These are phyloP conservation scores for Neonothopanus nambi DNA, from an alignment of 1,284 basidiomycete species.

Conservation along the genomic window DNA sequence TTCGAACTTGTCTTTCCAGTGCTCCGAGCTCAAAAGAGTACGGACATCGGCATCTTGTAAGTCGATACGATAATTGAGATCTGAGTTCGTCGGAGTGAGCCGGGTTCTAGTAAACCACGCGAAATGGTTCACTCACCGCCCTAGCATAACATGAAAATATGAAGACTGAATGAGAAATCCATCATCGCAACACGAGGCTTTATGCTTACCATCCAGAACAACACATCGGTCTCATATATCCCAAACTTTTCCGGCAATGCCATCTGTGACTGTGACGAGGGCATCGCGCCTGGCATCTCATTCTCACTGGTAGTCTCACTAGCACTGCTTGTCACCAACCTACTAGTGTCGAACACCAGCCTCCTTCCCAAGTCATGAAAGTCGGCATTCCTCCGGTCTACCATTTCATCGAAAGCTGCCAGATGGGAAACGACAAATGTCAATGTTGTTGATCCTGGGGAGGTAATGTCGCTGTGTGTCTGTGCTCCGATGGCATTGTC, in stretches of 20 bases:
- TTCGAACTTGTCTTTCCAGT: conserved; percentile 42
- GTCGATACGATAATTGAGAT: conserved; percentile 75
- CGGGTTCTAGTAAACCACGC: background rate
- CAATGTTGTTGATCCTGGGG: conserved; percentile 44
- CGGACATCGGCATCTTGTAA: conserved; percentile 63
- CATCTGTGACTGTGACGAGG: background rate
- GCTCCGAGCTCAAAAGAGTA: conserved; percentile 43
- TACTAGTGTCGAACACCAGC: conserved; percentile 41
- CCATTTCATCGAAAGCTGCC: conserved; percentile 79
- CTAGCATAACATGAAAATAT: conserved; percentile 38
- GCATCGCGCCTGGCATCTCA: background rate
- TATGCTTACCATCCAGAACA: conserved; percentile 73
- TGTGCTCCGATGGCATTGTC: background rate
- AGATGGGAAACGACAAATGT: conserved; percentile 79
- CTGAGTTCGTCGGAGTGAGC: conserved; percentile 34
- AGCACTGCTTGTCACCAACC: conserved; percentile 20
- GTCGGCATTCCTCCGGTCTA: conserved; percentile 66
- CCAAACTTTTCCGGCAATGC: conserved; percentile 27
- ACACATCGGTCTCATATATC: conserved; percentile 60
- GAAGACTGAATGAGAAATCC: conserved; percentile 2
- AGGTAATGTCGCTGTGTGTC: conserved; percentile 6
- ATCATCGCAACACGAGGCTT: conserved; percentile 6
- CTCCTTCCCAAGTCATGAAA: conserved; percentile 64
- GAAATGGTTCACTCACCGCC: conserved; percentile 44
- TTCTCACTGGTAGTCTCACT: background rate